Conservation (phyloP, 176 grass and related monocot genomes). For the Cenchrus americanus region DNA sequence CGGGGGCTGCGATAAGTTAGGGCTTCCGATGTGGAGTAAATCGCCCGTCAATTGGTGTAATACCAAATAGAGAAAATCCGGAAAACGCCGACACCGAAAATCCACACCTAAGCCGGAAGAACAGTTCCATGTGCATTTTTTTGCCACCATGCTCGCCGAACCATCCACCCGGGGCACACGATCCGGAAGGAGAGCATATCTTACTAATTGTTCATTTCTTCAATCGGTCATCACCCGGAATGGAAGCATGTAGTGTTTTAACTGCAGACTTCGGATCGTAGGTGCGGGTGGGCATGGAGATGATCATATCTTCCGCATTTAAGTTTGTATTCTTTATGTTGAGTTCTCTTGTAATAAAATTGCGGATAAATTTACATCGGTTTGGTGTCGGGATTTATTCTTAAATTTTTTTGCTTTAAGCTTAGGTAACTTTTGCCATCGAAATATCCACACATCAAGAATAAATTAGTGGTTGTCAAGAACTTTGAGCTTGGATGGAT, state of each 20-base stretch:
- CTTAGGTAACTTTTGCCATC: background rate
- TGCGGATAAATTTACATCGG: background rate
- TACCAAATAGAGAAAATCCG: background rate
- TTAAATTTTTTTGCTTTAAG: background rate
- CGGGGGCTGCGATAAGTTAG: constrained; percentile 29
- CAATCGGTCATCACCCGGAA: background rate
- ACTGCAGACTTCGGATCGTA: background rate
- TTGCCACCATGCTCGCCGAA: background rate
- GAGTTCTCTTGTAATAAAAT: background rate
- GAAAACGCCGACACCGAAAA: background rate
- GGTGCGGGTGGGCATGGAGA: background rate
- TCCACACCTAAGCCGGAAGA: background rate
- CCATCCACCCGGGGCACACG: background rate
- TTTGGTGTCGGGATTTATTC: background rate
- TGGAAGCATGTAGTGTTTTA: background rate
- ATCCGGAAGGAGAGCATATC: background rate
- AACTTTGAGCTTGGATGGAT: constrained; percentile 1
- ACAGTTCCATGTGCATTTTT: background rate
- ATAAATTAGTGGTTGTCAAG: background rate
- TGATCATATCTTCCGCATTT: background rate
- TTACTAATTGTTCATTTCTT: background rate
- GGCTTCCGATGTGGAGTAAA: constrained; percentile 37
- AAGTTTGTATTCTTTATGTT: background rate
- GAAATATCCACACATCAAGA: background rate
- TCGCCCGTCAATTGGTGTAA: background rate